A percentile compares a stretch with the other conserved stretches of the same genome.
These are phyloP conservation scores for Nothophytophthora sp. DNA, from an alignment of 352 stramenopile genomes.

Conservation along the genomic window DNA sequence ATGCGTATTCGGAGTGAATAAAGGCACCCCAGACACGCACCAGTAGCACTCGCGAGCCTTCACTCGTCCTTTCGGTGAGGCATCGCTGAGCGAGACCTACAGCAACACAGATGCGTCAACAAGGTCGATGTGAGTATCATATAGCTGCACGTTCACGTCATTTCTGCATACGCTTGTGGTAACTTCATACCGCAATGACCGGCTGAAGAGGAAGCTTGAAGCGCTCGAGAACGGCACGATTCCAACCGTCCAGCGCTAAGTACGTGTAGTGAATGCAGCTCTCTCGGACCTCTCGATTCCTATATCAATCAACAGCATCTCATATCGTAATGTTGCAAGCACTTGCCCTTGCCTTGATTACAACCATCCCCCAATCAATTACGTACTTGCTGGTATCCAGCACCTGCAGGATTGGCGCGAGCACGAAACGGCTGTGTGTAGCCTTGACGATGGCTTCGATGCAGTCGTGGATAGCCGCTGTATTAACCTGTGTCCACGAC, in stretches of 20 bases:
- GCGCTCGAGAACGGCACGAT: conserved; percentile 30
- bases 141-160: background rate
- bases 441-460: conserved; percentile 49
- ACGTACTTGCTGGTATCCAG: conserved; percentile 56
- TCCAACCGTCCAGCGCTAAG: conserved; percentile 47
- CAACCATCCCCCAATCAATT: background rate
- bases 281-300: conserved; percentile 62
- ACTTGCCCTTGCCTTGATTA: background rate
- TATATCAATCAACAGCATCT: conserved; percentile 8
- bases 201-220: conserved; percentile 45
- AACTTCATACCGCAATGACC: conserved; percentile 41
- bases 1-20: background rate
- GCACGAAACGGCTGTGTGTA: conserved; percentile 46
- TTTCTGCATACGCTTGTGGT: background rate
- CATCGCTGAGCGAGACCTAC: conserved; percentile 47
- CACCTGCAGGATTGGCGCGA: conserved; percentile 44
- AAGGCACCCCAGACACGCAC: conserved; percentile 16
- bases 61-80: conserved; percentile 58
- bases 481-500: conserved; percentile 42
- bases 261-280: conserved; percentile 60
- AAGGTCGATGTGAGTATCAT: too few relatives aligned
- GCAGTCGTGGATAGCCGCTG: conserved; percentile 46
- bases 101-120: too few relatives aligned
- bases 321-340: too few relatives aligned
- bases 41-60: conserved; percentile 64